Evolutionary conservation across 1,284 basidiomycete genomes (phyloP).

Genomic region (Cryptococcus sp.): DNA sequence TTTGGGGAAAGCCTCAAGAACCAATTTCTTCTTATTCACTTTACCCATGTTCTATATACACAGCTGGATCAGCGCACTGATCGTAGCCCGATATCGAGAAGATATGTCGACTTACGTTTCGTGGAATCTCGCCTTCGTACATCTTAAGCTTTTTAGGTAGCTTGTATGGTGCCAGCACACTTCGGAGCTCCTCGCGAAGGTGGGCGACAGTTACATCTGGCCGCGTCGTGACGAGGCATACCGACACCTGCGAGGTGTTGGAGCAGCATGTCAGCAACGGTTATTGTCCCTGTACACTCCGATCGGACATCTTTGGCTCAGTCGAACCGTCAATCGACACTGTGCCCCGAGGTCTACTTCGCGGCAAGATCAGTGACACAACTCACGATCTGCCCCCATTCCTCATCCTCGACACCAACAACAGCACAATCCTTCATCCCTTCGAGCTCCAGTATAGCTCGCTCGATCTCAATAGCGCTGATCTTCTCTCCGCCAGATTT

Average conservation of each 20-base stretch:
- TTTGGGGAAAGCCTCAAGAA: conserved; percentile 23
- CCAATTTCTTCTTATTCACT: conserved; percentile 36
- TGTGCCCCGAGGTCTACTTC: too few species aligned
- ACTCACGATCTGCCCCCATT: conserved; percentile 49
- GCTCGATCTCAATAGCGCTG: conserved; percentile 48
- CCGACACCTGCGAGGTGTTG: conserved; percentile 19
- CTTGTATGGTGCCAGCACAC: conserved; percentile 43
- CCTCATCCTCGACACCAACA: conserved; percentile 43
- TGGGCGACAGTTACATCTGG: conserved; percentile 17
- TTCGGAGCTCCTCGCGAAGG: conserved; percentile 29
- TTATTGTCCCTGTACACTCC: not conserved
- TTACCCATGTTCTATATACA: conserved; percentile 30
- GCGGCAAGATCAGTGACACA: too few species aligned
- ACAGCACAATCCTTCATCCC: conserved; percentile 48
- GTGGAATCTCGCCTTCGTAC: conserved; percentile 34
- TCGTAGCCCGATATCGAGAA: not conserved
- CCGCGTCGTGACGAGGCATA: conserved; percentile 29
- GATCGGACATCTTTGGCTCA: too few species aligned
- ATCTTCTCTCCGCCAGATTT: conserved; percentile 50
- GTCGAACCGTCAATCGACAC: too few species aligned
- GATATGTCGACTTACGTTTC: conserved; percentile 29
- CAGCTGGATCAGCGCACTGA: not conserved
- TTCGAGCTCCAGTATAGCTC: conserved; percentile 40
- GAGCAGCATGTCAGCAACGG: too few species aligned
- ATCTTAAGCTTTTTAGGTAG: conserved; percentile 43